These are phyloP conservation scores for Clonostachys byssicola DNA, from an alignment of 2,329 filamentous ascomycete species.

Conservation along the genomic window DNA sequence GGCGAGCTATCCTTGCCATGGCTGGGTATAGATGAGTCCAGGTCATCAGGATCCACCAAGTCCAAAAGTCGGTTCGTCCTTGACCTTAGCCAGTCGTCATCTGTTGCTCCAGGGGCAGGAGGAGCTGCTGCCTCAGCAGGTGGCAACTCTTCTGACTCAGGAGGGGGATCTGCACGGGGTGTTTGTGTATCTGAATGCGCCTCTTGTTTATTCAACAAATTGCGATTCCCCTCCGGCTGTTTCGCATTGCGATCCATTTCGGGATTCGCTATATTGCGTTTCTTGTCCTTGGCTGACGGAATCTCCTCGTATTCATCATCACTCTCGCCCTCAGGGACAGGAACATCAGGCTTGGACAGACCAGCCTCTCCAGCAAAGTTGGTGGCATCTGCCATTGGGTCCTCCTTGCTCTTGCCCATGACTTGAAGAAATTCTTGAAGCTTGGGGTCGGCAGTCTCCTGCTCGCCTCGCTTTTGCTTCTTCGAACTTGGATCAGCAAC, in stretches of 20 bases:
- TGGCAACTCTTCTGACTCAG: not conserved
- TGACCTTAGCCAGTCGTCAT: conserved; percentile 89
- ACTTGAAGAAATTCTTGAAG: conserved; percentile 81
- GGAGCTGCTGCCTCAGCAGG: conserved; percentile 14
- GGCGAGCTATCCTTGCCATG: not conserved
- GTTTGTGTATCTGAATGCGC: too few relatives aligned
- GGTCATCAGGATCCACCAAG: conserved; percentile 71
- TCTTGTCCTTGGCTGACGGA: conserved; percentile 46
- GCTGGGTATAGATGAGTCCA: conserved; percentile 4
- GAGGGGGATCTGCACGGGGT: too few relatives aligned
- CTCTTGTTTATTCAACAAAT: too few relatives aligned
- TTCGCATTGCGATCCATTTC: too few relatives aligned
- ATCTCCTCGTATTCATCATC: conserved; percentile 74
- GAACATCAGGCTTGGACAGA: conserved; percentile 6
- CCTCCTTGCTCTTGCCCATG: conserved; percentile 57
- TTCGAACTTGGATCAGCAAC: conserved; percentile 34
- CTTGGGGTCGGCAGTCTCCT: conserved; percentile 65
- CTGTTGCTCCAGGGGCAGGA: conserved; percentile 45
- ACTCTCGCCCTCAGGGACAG: conserved; percentile 52
- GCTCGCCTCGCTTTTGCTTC: conserved; percentile 65
- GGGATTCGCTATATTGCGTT: conserved; percentile 19
- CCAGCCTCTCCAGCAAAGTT: conserved; percentile 11
- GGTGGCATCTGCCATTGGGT: conserved; percentile 19
- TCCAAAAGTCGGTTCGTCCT: conserved; percentile 84
- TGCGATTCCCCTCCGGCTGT: too few relatives aligned